Percentiles rank a stretch among this genome's conserved stretches.
These are phyloP conservation scores for Acanthamoeba sp. DNA, from an alignment of 208 protist species.

Conservation along the genomic window DNA sequence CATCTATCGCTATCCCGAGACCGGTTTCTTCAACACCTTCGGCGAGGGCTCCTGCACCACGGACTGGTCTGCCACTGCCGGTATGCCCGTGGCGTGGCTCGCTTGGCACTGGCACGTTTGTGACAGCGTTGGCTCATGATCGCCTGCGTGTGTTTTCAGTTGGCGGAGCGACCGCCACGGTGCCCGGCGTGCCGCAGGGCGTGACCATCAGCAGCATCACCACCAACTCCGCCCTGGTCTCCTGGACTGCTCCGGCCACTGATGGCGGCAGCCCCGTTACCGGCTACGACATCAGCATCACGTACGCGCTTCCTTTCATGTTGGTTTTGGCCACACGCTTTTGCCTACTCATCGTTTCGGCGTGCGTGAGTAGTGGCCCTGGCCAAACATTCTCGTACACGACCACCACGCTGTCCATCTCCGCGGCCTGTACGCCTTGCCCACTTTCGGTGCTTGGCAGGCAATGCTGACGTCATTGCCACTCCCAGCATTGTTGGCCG, in stretches of 20 bases:
- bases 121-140: neutral
- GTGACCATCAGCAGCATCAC: conserved; percentile 10
- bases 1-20: conserved; percentile 3
- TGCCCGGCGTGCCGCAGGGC: neutral
- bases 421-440: neutral
- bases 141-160: neutral
- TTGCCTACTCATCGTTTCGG: too few relatives aligned
- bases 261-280: neutral
- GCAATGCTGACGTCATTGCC: neutral
- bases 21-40: conserved; percentile 10
- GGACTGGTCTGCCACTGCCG: neutral
- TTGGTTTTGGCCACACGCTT: too few relatives aligned
- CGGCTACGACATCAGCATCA: neutral
- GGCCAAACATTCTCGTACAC: neutral
- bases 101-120: too few relatives aligned
- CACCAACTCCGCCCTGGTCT: neutral
- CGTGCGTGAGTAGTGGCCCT: neutral
- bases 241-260: neutral
- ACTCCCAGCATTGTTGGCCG: neutral
- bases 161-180: neutral
- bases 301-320: neutral
- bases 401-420: neutral
- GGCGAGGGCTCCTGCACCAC: neutral
- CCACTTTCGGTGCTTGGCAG: neutral
- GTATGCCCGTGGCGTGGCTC: neutral